Conservation (phyloP, 2,329 filamentous ascomycete species). For the Curvularia lunata region DNA sequence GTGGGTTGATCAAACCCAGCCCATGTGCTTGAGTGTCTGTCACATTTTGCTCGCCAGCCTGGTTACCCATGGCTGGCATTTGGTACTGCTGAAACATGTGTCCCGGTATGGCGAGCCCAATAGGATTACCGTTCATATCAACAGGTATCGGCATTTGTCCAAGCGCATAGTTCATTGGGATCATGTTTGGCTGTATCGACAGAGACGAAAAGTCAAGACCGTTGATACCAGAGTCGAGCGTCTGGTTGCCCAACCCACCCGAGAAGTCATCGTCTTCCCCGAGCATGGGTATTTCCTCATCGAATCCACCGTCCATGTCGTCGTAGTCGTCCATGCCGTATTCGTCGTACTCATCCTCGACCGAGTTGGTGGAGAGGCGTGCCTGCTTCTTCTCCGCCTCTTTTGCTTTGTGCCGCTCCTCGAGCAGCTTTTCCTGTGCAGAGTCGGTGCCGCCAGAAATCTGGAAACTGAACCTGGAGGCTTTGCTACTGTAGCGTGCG, state of each 20-base stretch:
- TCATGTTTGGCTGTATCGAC: slow-evolving; percentile 28
- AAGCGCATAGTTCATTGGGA: slow-evolving; percentile 28
- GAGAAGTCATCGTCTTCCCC: slow-evolving; percentile 44
- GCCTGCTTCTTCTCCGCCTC: slow-evolving; percentile 63
- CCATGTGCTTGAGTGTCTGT: slow-evolving; percentile 11
- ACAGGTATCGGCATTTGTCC: slow-evolving; percentile 36
- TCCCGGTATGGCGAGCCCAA: slow-evolving; percentile 44
- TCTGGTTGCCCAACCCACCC: slow-evolving; percentile 33
- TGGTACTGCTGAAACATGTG: slow-evolving; percentile 32
- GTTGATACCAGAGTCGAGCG: slow-evolving; percentile 37
- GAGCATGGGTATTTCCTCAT: slow-evolving; percentile 70
- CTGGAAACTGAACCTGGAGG: slow-evolving; percentile 82
- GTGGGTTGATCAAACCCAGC: slow-evolving; percentile 28
- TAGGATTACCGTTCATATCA: slow-evolving; percentile 41
- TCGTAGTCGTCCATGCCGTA: slow-evolving; percentile 54
- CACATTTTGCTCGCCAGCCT: neutral
- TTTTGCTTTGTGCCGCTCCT: slow-evolving; percentile 73
- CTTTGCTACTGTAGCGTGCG: slow-evolving; percentile 65
- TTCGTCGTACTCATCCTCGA: slow-evolving; percentile 49
- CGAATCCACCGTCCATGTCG: slow-evolving; percentile 64
- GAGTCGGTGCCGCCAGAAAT: slow-evolving; percentile 74
- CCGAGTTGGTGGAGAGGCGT: slow-evolving; percentile 43
- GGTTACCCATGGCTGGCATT: slow-evolving; percentile 8
- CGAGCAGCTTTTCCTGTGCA: slow-evolving; percentile 70
- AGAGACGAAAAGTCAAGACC: slow-evolving; percentile 46